Conservation (phyloP, 306 rosid genomes). For the Ziziphus jujuba region DNA sequence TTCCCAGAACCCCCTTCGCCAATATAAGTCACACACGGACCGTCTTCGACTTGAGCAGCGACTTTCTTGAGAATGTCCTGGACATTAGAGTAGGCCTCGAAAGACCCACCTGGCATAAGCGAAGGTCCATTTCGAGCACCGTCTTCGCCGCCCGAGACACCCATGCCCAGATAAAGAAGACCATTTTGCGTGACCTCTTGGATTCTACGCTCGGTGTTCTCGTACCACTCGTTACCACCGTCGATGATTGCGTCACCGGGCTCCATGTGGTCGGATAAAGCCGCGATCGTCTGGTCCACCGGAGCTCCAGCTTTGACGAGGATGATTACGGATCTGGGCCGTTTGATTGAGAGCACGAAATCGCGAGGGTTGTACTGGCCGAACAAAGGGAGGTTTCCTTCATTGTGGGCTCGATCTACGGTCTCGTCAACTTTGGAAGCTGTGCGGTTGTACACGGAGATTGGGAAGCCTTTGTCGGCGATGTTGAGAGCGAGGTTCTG, state of each 20-base stretch:
- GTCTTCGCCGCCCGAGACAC: slow-evolving; percentile 93
- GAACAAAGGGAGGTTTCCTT: slow-evolving; percentile 63
- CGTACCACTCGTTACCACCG: slow-evolving; percentile 96
- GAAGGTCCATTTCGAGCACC: slow-evolving; percentile 91
- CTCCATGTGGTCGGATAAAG: slow-evolving; percentile 68
- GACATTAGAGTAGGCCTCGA: slow-evolving; percentile 57
- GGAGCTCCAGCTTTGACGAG: slow-evolving; percentile 94
- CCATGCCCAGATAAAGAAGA: slow-evolving; percentile 81
- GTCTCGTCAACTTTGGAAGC: slow-evolving; percentile 88
- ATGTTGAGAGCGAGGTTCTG: slow-evolving; percentile 94
- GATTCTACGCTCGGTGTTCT: slow-evolving; percentile 81
- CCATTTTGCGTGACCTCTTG: slow-evolving; percentile 37
- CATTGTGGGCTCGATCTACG: slow-evolving; percentile 64
- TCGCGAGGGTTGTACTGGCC: slow-evolving; percentile 82
- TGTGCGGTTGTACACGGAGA: slow-evolving; percentile 95
- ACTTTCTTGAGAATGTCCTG: slow-evolving; percentile 65
- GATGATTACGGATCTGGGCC: slow-evolving; percentile 90
- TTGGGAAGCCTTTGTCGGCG: slow-evolving; percentile 93
- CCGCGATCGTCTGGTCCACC: slow-evolving; percentile 85
- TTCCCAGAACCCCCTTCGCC: slow-evolving; percentile 92
- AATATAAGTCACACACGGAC: slow-evolving; percentile 83
- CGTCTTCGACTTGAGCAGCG: slow-evolving; percentile 93
- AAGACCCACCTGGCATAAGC: slow-evolving; percentile 87
- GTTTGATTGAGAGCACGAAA: slow-evolving; percentile 72
- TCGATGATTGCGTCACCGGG: slow-evolving; percentile 86